Evolutionary conservation across 768 basidiomycete species (phyloP), one percentile per base, ranked within the genome.

Genomic region (Zangia roseola): DNA sequence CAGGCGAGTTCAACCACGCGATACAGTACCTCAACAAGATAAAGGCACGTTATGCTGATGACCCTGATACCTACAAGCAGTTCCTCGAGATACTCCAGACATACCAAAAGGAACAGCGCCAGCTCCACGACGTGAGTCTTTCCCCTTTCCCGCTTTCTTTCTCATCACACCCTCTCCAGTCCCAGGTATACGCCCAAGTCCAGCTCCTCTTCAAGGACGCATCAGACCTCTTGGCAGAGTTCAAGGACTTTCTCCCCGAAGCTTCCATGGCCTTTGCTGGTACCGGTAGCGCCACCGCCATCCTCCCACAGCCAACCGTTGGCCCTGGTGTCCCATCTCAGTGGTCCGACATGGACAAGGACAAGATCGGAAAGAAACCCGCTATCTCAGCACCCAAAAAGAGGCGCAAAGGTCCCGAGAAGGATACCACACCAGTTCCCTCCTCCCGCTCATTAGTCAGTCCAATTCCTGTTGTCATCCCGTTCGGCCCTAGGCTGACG

Each of bases 1-100:
- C 76, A 10, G 80, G 76, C 51, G 86, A 97, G 62, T 97, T 93
- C 73, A 86, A 88, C 67, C 87, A 95, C 60, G 97, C 97, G 13
- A 98, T 98, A 54, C 84, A 92, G 60, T 99, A 94, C 67, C 84
- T 99, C 60, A 97, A 97, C 80, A 95, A 94, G 75, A 98, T 99
- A 75, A 98, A 98, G 72, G 84, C 84, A 16, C 84, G 94, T 19
- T 98, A 87, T 68, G 71, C 81, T 10, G 83, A 88, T 55, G 93
- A 97, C 51, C 83, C 88, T n/a, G 91, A 93, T 59, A 94, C 88
- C 26, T 93, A 93, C 71, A 91, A 91, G 68, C 84, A 88, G 61
- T 93, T 93, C 62, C 71, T 93, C 58, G 91, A 93, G 71, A 89
- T 93, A 40, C 70, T 93, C 53, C 91, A 93, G 70, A 81, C 86